These are phyloP conservation scores for Citrullus colocynthis DNA, from an alignment of 306 rosid genomes.

Conservation along the genomic window DNA sequence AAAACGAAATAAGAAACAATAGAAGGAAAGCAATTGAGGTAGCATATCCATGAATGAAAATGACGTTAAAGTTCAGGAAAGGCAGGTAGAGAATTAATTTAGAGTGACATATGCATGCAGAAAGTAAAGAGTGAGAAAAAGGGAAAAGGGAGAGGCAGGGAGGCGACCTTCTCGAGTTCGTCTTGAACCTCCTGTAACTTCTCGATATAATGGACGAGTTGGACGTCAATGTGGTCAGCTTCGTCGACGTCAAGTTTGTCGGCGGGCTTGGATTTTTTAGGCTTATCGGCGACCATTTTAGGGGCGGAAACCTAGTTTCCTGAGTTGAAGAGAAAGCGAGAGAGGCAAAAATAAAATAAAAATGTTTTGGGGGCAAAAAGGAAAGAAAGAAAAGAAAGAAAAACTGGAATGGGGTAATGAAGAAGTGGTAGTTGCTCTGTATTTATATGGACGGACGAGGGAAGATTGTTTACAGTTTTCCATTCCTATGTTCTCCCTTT, in stretches of 20 bases:
- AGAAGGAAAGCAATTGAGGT: background rate
- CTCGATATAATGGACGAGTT: conserved; percentile 27
- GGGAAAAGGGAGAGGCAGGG: background rate
- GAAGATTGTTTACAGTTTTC: too few species aligned
- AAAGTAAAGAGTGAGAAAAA: background rate
- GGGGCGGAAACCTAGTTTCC: conserved; percentile 1
- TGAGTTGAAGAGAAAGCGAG: background rate
- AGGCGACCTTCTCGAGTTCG: conserved; percentile 41
- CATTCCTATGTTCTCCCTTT: too few species aligned
- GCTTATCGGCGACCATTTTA: conserved; percentile 25
- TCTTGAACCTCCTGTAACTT: conserved; percentile 54
- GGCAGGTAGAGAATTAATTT: background rate
- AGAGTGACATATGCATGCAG: background rate
- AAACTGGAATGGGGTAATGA: background rate
- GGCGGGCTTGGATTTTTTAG: conserved; percentile 23
- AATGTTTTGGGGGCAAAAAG: background rate
- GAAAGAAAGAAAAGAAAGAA: too few species aligned
- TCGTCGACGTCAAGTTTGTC: conserved; percentile 17
- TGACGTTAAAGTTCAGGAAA: background rate
- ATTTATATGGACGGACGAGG: too few species aligned
- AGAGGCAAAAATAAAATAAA: background rate
- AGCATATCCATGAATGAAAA: background rate
- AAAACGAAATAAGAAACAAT: too few species aligned
- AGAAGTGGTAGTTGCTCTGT: background rate
- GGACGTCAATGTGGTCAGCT: conserved; percentile 23